phyloP scores from a whole-genome alignment of 208 protist genomes.

The Acanthamoeba rhysodes region DNA sequence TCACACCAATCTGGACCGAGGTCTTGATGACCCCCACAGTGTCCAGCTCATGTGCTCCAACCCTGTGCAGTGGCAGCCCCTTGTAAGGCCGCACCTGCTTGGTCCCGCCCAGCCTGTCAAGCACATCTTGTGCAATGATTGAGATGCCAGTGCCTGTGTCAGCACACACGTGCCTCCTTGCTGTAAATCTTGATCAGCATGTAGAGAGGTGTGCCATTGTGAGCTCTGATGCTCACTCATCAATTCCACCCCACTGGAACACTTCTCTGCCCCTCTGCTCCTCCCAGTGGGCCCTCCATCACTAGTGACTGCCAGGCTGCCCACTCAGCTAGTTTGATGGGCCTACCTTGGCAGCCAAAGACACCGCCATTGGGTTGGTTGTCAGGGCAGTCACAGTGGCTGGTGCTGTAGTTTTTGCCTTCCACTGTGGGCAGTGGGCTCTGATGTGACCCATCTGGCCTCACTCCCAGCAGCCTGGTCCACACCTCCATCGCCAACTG shows the following conservation, averaged over 20 bases:
- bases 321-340: slow-evolving; percentile 5
- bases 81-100: not conserved
- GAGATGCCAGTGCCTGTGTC: not conserved
- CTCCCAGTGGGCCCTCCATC: not conserved
- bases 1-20: not conserved
- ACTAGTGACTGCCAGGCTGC: not conserved
- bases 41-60: not conserved
- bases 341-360: not conserved
- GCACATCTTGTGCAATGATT: not conserved
- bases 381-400: not conserved
- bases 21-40: not conserved
- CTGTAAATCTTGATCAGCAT: not conserved
- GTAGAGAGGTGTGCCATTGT: not conserved
- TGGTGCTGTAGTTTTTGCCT: not conserved
- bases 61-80: not conserved
- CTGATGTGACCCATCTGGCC: not conserved
- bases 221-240: not conserved
- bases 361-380: too few relatives aligned
- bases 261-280: not conserved
- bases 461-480: not conserved
- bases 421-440: not conserved
- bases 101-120: not conserved
- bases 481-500: not conserved
- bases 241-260: not conserved
- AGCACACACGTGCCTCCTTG: not conserved